These are phyloP conservation scores for Heterobasidion irregulare DNA, from an alignment of 1,284 basidiomycete genomes.

Conservation along the genomic window DNA sequence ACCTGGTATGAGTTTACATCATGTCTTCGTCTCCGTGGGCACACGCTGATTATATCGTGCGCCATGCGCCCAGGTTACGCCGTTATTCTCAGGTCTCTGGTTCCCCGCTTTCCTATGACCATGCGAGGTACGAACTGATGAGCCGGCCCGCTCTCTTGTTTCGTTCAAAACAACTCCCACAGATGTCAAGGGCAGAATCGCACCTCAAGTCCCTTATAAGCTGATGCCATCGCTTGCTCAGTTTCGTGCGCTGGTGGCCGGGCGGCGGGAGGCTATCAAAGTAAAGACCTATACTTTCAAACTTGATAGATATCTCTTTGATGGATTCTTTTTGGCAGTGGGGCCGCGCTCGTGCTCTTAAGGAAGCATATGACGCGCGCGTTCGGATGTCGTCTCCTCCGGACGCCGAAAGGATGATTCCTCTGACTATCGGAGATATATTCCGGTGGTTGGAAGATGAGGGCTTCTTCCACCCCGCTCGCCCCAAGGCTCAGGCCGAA, in stretches of 20 bases:
- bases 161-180: neutral
- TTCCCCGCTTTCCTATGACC: conserved; percentile 52
- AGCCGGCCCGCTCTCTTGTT: neutral
- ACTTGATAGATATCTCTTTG: neutral
- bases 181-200: conserved; percentile 32
- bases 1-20: neutral
- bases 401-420: conserved; percentile 16
- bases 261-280: conserved; percentile 65
- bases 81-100: conserved; percentile 31
- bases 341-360: conserved; percentile 49
- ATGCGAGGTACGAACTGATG: conserved; percentile 34
- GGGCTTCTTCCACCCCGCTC: conserved; percentile 28
- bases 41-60: neutral
- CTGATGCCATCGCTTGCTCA: conserved; percentile 37
- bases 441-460: conserved; percentile 51
- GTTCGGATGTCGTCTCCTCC: conserved; percentile 16
- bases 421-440: conserved; percentile 45
- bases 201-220: conserved; percentile 38
- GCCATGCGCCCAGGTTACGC: conserved; percentile 26
- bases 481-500: neutral
- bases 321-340: conserved; percentile 33
- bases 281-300: conserved; percentile 24
- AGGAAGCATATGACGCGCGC: conserved; percentile 34
- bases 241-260: conserved; percentile 38
- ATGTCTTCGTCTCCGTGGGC: neutral